phyloP scores from a whole-genome alignment of 495 filamentous ascomycete species.

The Penicillium samsonianum region DNA sequence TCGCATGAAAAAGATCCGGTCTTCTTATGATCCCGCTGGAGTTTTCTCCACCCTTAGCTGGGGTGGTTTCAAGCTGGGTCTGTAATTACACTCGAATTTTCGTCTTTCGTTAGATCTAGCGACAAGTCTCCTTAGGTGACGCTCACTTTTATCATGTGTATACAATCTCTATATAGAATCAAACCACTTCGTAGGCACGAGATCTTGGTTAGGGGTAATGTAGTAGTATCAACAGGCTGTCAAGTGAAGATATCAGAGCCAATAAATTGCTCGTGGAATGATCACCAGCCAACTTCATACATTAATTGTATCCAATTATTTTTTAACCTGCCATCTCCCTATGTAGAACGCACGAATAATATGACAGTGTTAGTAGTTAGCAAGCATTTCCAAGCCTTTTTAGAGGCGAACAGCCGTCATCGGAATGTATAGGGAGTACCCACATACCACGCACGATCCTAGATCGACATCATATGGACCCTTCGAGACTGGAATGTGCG shows the following conservation, averaged over 20 bases:
- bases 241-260: neutral
- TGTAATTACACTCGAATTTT: neutral
- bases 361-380: neutral
- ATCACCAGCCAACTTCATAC: neutral
- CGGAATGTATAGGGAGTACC: constrained; percentile 24
- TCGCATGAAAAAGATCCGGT: constrained; percentile 34
- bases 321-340: neutral
- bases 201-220: neutral
- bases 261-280: neutral
- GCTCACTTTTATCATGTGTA: no score
- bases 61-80: constrained; percentile 34
- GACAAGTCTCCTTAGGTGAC: no score
- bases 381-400: constrained; percentile 13
- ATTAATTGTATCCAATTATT: neutral
- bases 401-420: constrained; percentile 19
- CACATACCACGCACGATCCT: constrained; percentile 21
- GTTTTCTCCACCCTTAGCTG: constrained; percentile 28
- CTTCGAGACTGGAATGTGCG: constrained; percentile 26
- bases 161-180: neutral
- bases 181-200: neutral
- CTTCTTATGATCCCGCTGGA: constrained; percentile 36
- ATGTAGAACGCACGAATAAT: neutral
- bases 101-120: no score
- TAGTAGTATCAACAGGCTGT: neutral
- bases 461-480: constrained; percentile 19